Evolutionary conservation across 1,284 basidiomycete genomes (phyloP), one percentile per base, ranked within the genome.

Genomic region (Spongispora temasekensis): DNA sequence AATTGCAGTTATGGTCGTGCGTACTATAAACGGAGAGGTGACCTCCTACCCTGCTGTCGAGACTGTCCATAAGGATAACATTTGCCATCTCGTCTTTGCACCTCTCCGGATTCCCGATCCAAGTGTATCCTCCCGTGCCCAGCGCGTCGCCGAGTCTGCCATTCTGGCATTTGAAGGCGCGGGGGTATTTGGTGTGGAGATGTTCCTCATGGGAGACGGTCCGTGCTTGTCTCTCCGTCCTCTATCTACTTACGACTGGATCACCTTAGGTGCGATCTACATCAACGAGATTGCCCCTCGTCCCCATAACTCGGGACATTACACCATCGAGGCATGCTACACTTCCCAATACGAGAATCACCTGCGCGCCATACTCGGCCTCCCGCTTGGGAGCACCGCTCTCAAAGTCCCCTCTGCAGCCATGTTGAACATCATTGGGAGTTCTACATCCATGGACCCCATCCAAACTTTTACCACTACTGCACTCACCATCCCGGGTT

Each of bases 271-370:
- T 27, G 77, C 81, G 1, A 82, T 99, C 4, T 87, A 90, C 61
- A 84, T 99, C 67, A 99, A 99, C 77, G 97, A 99, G 79, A 98
- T 99, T 64, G 97, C 97, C 0, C 97, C 97, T n/a, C 86, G 97
- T 25, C 97, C 97, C 1, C 97, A 99, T 77, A 99, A 99, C 78
- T 98, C 95, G 10, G 97, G 97, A 0, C 97, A 99, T 76, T 98
- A 98, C 77, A 98, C 97, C n/a, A 98, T 99, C 72, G 97, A 98
- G 78, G 96, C 97, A 0, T 97, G 94, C 75, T 84, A 94, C 67
- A 93, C 95, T 3, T 98, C 95, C 15, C 97, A 99, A 78, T 99
- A 95, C 79, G 95, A 97, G 75, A 98, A 98, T 71, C 97, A 99
- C 76, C 88, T 99, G 42, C 94, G 96, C 34, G 94, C 96, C n/a